Conservation (phyloP, 179 eudicot species). For the Gypsophila paniculata region DNA sequence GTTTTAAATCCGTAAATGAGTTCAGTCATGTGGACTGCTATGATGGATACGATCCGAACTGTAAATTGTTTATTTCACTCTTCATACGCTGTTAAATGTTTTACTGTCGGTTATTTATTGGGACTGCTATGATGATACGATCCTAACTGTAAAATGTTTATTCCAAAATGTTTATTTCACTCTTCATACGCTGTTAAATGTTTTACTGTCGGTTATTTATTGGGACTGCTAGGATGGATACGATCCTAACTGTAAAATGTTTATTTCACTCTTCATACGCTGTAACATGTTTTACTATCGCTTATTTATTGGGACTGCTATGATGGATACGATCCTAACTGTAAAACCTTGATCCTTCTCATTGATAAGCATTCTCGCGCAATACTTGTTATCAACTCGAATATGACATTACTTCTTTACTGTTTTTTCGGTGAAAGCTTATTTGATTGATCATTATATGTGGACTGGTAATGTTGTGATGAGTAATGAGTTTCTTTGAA, state of each 20-base stretch:
- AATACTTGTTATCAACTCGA: no score
- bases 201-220: background rate
- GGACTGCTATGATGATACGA: background rate
- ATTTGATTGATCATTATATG: background rate
- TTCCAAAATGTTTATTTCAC: background rate
- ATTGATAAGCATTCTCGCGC: background rate
- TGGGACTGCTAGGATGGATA: no score
- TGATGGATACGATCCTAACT: background rate
- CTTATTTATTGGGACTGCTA: background rate
- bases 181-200: background rate
- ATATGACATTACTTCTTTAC: no score
- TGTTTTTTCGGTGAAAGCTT: no score
- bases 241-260: no score
- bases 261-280: background rate
- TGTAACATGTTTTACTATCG: background rate
- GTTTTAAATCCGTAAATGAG: background rate
- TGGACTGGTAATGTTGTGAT: background rate
- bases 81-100: background rate
- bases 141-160: no score
- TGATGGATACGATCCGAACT: no score
- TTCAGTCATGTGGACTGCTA: no score
- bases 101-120: background rate
- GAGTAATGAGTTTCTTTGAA: background rate
- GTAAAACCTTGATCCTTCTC: background rate
- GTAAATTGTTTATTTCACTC: background rate